Conservation (phyloP, 2,329 filamentous ascomycete species). For the Penicillium sp. region DNA sequence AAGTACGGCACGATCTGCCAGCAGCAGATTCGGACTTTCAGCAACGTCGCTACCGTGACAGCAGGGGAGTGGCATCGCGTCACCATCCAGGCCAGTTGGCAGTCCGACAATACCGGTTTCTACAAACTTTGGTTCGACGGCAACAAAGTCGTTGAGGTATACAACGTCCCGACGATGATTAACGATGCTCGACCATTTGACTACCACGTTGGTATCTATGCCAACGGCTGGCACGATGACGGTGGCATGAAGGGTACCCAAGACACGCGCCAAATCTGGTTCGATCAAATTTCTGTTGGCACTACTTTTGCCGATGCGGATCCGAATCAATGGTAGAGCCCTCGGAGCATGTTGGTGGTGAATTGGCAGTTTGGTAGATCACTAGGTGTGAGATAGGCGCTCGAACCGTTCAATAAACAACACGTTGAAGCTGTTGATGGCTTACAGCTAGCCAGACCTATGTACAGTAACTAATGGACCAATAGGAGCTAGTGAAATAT, state of each 20-base stretch:
- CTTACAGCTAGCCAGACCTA: too few relatives aligned
- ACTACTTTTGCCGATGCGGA: constrained; percentile 43
- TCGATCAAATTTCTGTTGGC: constrained; percentile 48
- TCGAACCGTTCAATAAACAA: too few relatives aligned
- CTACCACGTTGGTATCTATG: constrained; percentile 50
- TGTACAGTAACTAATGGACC: too few relatives aligned
- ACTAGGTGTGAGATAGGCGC: too few relatives aligned
- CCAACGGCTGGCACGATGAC: constrained; percentile 50
- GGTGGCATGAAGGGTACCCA: constrained; percentile 41
- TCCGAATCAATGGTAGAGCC: constrained; percentile 17
- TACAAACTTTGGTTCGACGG: constrained; percentile 51
- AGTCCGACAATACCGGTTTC: constrained; percentile 43
- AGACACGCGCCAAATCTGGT: constrained; percentile 48
- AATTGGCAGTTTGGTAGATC: too few relatives aligned
- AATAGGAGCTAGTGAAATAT: too few relatives aligned
- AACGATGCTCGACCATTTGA: constrained; percentile 45
- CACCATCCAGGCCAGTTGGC: constrained; percentile 47
- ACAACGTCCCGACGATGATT: constrained; percentile 46
- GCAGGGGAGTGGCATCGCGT: constrained; percentile 49
- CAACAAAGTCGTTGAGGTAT: constrained; percentile 43
- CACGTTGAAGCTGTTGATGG: too few relatives aligned
- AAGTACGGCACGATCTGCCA: constrained; percentile 42
- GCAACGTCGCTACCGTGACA: constrained; percentile 39
- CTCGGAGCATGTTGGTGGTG: too few relatives aligned
- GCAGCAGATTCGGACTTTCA: constrained; percentile 34